A percentile compares a stretch with the other conserved stretches of the same genome.
These are phyloP conservation scores for Saksenaea vasiformis DNA, from an alignment of 371 early-diverging fungal species.

Conservation along the genomic window DNA sequence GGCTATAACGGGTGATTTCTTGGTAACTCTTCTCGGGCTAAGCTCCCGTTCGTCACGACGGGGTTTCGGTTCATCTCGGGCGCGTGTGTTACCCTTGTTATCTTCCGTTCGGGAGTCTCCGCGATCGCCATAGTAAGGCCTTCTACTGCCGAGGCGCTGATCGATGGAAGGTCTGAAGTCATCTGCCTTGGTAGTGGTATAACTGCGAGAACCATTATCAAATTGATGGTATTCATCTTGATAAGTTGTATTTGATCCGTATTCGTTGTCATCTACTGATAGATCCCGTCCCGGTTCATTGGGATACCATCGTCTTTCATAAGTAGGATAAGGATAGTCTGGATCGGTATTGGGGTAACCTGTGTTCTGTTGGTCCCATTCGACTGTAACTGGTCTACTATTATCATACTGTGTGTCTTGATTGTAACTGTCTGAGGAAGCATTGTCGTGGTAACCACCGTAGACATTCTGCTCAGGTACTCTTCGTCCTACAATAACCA, in stretches of 20 bases:
- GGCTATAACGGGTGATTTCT: background rate
- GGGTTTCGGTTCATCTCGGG: background rate
- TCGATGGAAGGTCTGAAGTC: background rate
- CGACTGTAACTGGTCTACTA: background rate
- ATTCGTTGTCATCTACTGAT: background rate
- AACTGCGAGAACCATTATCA: background rate
- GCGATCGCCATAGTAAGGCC: background rate
- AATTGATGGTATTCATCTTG: background rate
- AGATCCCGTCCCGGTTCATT: background rate
- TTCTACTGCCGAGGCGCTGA: background rate
- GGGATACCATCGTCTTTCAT: background rate
- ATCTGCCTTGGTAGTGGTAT: background rate
- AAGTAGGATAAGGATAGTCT: background rate
- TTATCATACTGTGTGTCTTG: background rate
- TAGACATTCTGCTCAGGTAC: background rate
- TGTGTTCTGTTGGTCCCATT: background rate
- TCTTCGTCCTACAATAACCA: background rate
- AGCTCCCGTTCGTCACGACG: background rate
- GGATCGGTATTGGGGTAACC: background rate
- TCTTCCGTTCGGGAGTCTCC: background rate
- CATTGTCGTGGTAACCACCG: background rate
- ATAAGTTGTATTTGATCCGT: background rate
- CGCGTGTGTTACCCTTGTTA: background rate
- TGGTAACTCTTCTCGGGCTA: background rate
- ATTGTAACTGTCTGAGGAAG: background rate